Evolutionary conservation across 164 flowering plant genomes (phyloP).

Genomic region (Saururus chinensis): DNA sequence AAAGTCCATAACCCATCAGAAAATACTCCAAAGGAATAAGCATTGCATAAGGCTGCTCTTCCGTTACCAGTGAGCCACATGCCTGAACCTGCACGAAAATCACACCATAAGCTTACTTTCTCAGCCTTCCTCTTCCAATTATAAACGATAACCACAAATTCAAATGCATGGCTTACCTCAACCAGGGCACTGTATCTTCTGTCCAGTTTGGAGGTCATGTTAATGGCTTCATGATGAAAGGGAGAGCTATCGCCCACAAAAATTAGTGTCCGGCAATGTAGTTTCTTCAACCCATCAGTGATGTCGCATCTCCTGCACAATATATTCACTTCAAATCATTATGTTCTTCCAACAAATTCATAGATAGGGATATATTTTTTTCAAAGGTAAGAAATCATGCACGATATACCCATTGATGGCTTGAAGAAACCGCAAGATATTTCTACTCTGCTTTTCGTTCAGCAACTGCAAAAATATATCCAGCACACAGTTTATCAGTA

Average conservation of each 20-base stretch:
- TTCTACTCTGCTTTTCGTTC: conserved; percentile 64
- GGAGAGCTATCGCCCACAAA: conserved; percentile 75
- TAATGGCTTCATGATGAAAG: conserved; percentile 58
- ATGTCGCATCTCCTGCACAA: conserved; percentile 60
- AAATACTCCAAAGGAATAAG: conserved; percentile 90
- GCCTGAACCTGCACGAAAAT: conserved; percentile 47
- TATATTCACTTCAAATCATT: not conserved
- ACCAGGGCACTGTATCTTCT: conserved; percentile 49
- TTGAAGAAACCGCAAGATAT: conserved; percentile 69
- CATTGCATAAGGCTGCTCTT: conserved; percentile 98
- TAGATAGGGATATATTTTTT: no score
- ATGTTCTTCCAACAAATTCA: not conserved
- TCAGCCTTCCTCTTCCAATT: not conserved
- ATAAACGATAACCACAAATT: not conserved
- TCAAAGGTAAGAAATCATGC: not conserved
- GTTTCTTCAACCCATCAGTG: conserved; percentile 42
- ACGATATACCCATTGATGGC: conserved; percentile 55
- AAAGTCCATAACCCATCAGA: conserved; percentile 85
- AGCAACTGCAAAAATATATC: not conserved
- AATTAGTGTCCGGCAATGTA: conserved; percentile 60
- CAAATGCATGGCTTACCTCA: conserved; percentile 42
- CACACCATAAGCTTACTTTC: not conserved
- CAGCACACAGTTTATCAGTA: not conserved
- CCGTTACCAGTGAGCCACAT: conserved; percentile 84
- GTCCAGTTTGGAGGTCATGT: conserved; percentile 59